phyloP scores from a whole-genome alignment of 208 protist species.

The Vickermania ingenoplastis region DNA sequence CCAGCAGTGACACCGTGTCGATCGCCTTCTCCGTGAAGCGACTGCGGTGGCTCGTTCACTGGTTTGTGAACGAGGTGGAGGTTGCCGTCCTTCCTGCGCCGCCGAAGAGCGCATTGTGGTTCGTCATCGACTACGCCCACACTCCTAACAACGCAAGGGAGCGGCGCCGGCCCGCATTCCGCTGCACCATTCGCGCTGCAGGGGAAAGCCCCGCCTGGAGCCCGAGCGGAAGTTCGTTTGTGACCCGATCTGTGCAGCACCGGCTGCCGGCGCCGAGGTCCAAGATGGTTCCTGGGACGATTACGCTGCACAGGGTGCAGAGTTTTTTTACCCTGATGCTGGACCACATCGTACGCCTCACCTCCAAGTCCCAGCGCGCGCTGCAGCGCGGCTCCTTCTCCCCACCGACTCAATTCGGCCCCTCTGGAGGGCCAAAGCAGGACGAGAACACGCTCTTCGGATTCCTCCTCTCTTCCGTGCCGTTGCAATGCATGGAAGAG shows the following conservation, averaged over 20 bases:
- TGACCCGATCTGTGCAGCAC: not conserved
- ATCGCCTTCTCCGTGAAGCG: not conserved
- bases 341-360: not conserved
- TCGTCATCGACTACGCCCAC: not conserved
- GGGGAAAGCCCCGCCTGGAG: too few relatives aligned
- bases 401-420: not conserved
- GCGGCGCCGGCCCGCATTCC: not conserved
- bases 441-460: not conserved
- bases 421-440: not conserved
- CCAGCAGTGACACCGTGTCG: not conserved
- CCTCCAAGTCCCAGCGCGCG: not conserved
- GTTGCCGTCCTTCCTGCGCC: not conserved
- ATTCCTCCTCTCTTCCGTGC: not conserved
- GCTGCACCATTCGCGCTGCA: not conserved
- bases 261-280: not conserved
- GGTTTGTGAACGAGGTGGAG: not conserved
- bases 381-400: not conserved
- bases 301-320: not conserved
- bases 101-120: not conserved
- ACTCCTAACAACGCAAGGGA: not conserved
- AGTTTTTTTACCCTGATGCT: not conserved
- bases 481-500: not conserved
- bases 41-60: not conserved
- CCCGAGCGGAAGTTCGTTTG: too few relatives aligned
- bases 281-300: not conserved